Evolutionary conservation across 2,329 filamentous ascomycete genomes (phyloP), one percentile per base, ranked within the genome.

Genomic region (Claviceps humidiphila): DNA sequence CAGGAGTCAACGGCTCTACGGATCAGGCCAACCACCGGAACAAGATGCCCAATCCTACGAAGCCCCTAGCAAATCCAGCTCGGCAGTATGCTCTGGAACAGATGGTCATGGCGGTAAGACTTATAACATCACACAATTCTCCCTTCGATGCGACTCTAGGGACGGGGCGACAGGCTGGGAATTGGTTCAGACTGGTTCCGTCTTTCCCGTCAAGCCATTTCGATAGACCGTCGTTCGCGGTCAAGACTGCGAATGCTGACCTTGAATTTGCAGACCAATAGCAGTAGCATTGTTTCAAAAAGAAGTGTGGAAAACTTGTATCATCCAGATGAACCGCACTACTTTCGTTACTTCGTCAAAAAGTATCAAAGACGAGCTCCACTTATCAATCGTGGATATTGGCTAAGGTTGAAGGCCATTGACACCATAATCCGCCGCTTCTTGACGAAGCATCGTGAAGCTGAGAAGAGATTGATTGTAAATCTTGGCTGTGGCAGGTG

Each of bases 401-500:
- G 88, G 80, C 71, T 96, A 40, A 81, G 89, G 34, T 85, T 95
- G 73, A 84, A 85, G 63, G 84, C 87, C 16, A 82, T 96, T 54
- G 87, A 94, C 62, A 75, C 83, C 55, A 75, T 82, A 5, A 82
- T 95, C 17, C 76, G 77, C 20, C 72, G 77, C n/a, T 95, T 95
- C 59, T 72, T 95, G n/a, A 68, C 75, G 54, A 71, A 61, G 45
- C 63, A 64, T 14, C 67, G 74, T 7, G 68, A 20, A 4, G n/a
- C 71, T 17, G 72, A 72, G 37, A 82, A 77, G 56, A 94, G 89
- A 65, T 74, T 90, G 4, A 74, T 95, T 11, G 74, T 95, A 47
- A 95, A 95, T 63, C 70, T 95, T 39, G 89, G 90, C 24, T 94
- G 88, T 72, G 90, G 90, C 66, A 94, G 88, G 89, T 91, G 69